Percentiles rank a stretch among this genome's conserved stretches.
Evolutionary conservation across 148 eudicot genomes (phyloP).

Genomic region (Vaccinium macrocarpon): DNA sequence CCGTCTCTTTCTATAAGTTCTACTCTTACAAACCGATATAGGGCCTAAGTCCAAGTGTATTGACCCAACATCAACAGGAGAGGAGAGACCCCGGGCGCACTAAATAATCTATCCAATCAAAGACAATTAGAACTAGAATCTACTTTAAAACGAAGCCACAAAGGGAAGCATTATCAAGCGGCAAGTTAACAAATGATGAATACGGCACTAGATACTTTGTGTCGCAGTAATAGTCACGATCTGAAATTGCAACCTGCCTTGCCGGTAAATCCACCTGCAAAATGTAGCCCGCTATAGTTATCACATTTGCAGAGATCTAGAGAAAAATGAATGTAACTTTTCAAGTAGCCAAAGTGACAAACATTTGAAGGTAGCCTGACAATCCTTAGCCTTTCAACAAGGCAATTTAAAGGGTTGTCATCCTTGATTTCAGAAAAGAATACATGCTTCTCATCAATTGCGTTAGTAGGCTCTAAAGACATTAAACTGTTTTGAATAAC

Average conservation of each 20-base stretch:
- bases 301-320: background rate
- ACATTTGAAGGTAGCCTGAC: conserved; percentile 44
- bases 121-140: background rate
- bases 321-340: background rate
- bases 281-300: background rate
- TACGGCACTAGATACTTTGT: conserved; percentile 56
- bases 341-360: conserved; percentile 14
- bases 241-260: conserved; percentile 24
- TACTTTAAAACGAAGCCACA: background rate
- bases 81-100: too few relatives aligned
- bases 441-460: conserved; percentile 50
- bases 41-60: too few relatives aligned
- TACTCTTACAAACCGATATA: too few relatives aligned
- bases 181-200: conserved; percentile 44
- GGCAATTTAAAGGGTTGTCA: conserved; percentile 72
- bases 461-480: conserved; percentile 29
- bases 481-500: conserved; percentile 34
- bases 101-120: too few relatives aligned
- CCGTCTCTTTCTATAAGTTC: background rate
- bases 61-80: too few relatives aligned
- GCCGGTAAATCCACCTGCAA: conserved; percentile 42
- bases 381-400: too few relatives aligned
- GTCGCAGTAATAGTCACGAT: conserved; percentile 70
- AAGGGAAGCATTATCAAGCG: conserved; percentile 34
- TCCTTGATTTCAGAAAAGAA: conserved; percentile 64